Evolutionary conservation across 768 basidiomycete species (phyloP).

Genomic region (Rhizopogon rudus): DNA sequence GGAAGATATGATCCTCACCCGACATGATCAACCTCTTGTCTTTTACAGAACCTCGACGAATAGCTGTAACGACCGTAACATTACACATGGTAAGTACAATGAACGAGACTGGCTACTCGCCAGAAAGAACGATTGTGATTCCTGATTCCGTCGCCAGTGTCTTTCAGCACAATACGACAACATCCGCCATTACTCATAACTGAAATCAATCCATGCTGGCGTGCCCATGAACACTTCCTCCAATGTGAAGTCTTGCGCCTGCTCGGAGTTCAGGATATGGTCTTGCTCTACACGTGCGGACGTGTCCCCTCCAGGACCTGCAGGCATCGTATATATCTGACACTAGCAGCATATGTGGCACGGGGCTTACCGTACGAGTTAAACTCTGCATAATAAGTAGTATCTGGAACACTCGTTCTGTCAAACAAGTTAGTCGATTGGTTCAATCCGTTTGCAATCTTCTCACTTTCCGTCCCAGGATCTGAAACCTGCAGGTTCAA

Average conservation of each 20-base stretch:
- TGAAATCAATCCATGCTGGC: constrained; percentile 52
- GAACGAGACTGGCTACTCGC: too few species aligned
- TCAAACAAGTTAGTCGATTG: not conserved
- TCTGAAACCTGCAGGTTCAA: constrained; percentile 46
- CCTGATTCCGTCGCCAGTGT: too few species aligned
- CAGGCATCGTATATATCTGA: not conserved
- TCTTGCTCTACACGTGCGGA: constrained; percentile 40
- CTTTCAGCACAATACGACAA: not conserved
- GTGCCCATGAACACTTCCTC: constrained; percentile 44
- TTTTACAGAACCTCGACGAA: too few species aligned
- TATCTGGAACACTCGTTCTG: constrained; percentile 46
- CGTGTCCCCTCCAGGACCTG: constrained; percentile 49
- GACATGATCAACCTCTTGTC: too few species aligned
- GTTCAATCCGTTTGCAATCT: not conserved
- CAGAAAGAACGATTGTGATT: too few species aligned
- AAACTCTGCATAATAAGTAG: constrained; percentile 55
- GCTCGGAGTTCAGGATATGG: constrained; percentile 36
- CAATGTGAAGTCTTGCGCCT: constrained; percentile 40
- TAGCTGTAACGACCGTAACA: too few species aligned
- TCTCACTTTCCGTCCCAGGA: constrained; percentile 33
- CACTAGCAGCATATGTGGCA: not conserved
- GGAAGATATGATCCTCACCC: too few species aligned
- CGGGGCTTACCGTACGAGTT: constrained; percentile 39
- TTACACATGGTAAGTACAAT: too few species aligned
- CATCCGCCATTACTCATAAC: constrained; percentile 34